Conservation (phyloP, 257 asterid species). For the Solanum paucissectum region DNA sequence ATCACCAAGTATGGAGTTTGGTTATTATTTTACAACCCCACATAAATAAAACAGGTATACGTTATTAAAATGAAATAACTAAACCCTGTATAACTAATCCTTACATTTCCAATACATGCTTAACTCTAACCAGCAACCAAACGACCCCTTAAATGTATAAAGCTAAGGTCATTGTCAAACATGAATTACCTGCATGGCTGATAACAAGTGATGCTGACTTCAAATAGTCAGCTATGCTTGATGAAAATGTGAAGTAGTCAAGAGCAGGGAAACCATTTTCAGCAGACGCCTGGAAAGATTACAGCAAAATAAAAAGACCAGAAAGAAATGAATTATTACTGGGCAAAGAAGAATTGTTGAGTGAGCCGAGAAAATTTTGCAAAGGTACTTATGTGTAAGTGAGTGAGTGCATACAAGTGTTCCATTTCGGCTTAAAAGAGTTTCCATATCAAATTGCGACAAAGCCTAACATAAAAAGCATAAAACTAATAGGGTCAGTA, state of each 20-base stretch:
- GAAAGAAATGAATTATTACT: neutral
- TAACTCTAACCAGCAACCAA: neutral
- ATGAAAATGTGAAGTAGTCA: slow-evolving; percentile 75
- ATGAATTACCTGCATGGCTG: slow-evolving; percentile 74
- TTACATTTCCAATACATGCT: neutral
- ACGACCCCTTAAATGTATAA: neutral
- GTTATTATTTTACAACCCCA: neutral
- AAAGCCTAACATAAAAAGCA: neutral
- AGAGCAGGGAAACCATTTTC: slow-evolving; percentile 48
- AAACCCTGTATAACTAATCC: neutral
- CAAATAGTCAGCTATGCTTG: slow-evolving; percentile 82
- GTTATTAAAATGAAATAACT: neutral
- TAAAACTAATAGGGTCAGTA: neutral
- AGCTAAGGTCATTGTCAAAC: neutral
- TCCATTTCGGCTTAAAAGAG: neutral
- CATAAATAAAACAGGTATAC: neutral
- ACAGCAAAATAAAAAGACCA: neutral
- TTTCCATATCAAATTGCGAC: neutral
- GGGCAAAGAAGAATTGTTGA: neutral
- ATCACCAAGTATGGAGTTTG: neutral
- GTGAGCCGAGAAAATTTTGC: neutral
- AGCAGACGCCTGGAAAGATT: slow-evolving; percentile 44
- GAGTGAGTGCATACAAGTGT: neutral
- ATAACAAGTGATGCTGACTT: slow-evolving; percentile 83
- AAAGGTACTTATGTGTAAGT: neutral